These are phyloP conservation scores for Lactarius deliciosus DNA, from an alignment of 768 basidiomycete genomes.

Conservation along the genomic window DNA sequence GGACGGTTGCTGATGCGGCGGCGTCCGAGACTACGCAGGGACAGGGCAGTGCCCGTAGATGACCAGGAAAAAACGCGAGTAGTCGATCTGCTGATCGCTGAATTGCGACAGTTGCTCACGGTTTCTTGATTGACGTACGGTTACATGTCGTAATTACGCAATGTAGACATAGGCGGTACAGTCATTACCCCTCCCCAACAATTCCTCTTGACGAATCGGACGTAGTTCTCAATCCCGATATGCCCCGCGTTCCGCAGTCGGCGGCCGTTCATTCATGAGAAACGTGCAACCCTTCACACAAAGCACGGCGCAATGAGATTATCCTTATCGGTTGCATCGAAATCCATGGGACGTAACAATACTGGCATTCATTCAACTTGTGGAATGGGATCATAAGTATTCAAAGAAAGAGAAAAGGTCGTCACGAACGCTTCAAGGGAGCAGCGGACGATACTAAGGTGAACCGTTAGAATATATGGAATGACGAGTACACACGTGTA, in stretches of 20 bases:
- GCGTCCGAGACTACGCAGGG: background rate
- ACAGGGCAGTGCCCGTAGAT: too few relatives aligned
- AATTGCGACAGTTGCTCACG: too few relatives aligned
- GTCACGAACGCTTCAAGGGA: background rate
- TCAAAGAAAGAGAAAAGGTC: background rate
- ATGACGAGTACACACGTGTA: background rate
- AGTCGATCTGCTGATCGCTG: background rate
- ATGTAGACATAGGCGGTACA: too few relatives aligned
- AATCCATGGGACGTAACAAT: background rate
- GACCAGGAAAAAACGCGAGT: background rate
- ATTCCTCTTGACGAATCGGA: too few relatives aligned
- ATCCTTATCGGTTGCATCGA: background rate
- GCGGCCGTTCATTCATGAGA: too few relatives aligned
- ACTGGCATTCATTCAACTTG: background rate
- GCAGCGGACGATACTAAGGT: background rate
- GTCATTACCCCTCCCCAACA: too few relatives aligned
- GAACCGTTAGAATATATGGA: background rate
- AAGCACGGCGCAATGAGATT: background rate
- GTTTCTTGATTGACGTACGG: background rate
- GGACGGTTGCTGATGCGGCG: constrained; percentile 29
- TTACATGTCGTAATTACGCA: background rate
- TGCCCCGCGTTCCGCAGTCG: too few relatives aligned
- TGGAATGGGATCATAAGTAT: background rate
- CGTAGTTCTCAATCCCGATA: too few relatives aligned
- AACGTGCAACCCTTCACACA: background rate